A percentile compares a stretch with the other conserved stretches of the same genome.
Conservation (phyloP, 1,284 basidiomycete species). For the Mixia osmundae region DNA sequence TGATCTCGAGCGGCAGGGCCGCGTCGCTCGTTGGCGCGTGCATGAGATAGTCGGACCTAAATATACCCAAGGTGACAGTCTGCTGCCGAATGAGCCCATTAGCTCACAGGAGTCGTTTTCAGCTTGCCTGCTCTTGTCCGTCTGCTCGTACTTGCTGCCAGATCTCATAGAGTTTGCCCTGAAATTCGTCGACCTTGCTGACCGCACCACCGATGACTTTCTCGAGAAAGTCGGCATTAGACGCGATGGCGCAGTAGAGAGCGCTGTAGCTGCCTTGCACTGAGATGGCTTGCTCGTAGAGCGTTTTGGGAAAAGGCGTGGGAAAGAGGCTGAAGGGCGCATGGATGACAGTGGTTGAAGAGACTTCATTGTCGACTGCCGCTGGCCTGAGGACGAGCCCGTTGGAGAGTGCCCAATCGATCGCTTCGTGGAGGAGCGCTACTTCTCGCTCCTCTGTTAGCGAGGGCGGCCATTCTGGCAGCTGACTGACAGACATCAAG, state of each 20-base stretch:
- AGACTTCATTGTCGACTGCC: constrained; percentile 21
- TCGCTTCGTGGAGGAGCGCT: constrained; percentile 29
- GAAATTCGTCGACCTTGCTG: constrained; percentile 64
- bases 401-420: constrained; percentile 62
- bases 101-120: too few species aligned
- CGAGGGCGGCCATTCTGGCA: background rate
- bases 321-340: constrained; percentile 67
- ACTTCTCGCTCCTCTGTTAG: background rate
- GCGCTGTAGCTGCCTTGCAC: constrained; percentile 62
- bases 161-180: constrained; percentile 56
- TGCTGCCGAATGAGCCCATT: constrained; percentile 23
- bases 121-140: constrained; percentile 23
- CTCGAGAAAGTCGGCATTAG: constrained; percentile 57
- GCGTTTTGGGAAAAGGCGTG: constrained; percentile 50
- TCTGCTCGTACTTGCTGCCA: constrained; percentile 53
- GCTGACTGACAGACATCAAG: too few species aligned
- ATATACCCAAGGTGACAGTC: constrained; percentile 71
- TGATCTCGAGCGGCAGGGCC: constrained; percentile 33
- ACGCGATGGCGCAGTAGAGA: constrained; percentile 61
- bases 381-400: constrained; percentile 34
- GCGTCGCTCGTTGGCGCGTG: constrained; percentile 27
- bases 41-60: constrained; percentile 86
- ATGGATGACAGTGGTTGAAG: constrained; percentile 43
- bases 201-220: constrained; percentile 57
- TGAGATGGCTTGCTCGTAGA: constrained; percentile 41